Evolutionary conservation across 495 filamentous ascomycete species (phyloP).

Genomic region (Amphirosellinia nigrospora): DNA sequence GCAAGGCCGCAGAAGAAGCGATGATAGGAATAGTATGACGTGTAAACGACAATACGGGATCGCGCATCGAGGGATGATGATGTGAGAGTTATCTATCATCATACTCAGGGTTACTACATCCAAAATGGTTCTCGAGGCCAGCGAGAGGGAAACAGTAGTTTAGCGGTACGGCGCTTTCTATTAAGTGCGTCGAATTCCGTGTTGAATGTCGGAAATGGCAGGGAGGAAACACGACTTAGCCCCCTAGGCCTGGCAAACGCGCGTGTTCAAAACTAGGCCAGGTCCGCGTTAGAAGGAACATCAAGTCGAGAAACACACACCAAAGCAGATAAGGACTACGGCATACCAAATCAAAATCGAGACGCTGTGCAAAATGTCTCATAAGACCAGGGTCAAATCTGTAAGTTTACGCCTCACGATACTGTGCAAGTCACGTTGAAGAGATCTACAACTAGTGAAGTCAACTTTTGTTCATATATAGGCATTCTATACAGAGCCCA

Average conservation of each 20-base stretch:
- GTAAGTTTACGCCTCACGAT: not conserved
- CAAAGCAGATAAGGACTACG: not conserved
- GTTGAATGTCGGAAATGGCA: not conserved
- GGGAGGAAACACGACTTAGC: not conserved
- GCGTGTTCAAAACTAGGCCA: not conserved
- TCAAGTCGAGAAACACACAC: not conserved
- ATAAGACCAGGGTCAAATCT: not conserved
- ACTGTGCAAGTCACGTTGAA: not conserved
- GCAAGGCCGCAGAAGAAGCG: conserved; percentile 24
- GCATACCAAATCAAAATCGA: not conserved
- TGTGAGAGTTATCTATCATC: not conserved
- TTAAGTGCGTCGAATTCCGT: not conserved
- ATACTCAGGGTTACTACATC: not conserved
- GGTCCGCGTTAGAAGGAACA: not conserved
- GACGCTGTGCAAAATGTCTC: not conserved
- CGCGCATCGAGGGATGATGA: not conserved
- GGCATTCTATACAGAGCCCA: not conserved
- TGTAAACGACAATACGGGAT: not conserved
- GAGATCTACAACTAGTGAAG: not conserved
- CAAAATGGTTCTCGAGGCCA: not conserved
- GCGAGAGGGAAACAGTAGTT: not conserved
- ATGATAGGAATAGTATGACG: not conserved
- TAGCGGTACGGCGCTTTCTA: not conserved
- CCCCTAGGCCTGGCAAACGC: not conserved
- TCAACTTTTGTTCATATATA: conserved; percentile 4